phyloP scores from a whole-genome alignment of 306 rosid species.

The Rosa lucieae region DNA sequence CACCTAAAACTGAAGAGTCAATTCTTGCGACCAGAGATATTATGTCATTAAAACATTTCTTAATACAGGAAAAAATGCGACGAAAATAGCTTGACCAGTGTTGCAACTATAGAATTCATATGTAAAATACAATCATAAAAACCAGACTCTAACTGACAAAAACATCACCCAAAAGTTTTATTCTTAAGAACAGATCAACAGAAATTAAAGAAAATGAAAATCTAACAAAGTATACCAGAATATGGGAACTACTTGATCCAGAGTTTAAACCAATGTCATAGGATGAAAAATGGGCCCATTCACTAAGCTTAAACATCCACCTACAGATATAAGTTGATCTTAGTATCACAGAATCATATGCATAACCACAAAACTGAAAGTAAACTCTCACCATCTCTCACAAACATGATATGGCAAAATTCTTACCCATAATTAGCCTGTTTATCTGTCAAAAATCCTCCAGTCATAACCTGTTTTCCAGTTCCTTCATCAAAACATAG shows the following conservation, averaged over 20 bases:
- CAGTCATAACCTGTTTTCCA: constrained; percentile 95
- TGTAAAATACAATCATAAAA: background rate
- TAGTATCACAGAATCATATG: constrained; percentile 11
- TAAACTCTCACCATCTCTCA: background rate
- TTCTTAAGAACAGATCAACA: background rate
- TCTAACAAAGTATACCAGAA: constrained; percentile 55
- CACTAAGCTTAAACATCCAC: constrained; percentile 94
- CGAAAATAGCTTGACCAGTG: background rate
- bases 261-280: constrained; percentile 88
- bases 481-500: constrained; percentile 97
- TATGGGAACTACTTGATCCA: constrained; percentile 90
- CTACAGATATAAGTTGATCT: constrained; percentile 35
- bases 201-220: constrained; percentile 18
- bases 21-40: background rate
- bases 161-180: background rate
- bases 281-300: constrained; percentile 90
- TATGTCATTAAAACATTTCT: background rate
- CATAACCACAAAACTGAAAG: constrained; percentile 5
- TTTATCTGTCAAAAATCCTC: constrained; percentile 93
- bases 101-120: background rate
- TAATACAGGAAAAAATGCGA: background rate
- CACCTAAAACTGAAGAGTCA: background rate
- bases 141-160: background rate
- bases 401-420: background rate
- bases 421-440: constrained; percentile 91